These are phyloP conservation scores for Camellia japonica DNA, from an alignment of 148 eudicot species.

Conservation along the genomic window DNA sequence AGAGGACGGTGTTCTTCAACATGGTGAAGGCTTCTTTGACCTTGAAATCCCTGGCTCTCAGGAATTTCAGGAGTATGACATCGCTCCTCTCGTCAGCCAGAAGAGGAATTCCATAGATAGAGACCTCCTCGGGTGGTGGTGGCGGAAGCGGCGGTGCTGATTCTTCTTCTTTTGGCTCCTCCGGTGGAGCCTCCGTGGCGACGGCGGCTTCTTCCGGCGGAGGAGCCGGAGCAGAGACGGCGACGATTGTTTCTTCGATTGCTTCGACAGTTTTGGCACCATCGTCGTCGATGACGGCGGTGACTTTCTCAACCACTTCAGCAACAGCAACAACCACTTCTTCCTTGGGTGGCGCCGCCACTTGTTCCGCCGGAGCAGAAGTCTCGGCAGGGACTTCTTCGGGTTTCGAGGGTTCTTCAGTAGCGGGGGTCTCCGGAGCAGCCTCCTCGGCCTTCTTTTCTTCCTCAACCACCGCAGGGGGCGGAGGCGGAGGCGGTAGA, in stretches of 20 bases:
- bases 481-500: constrained; percentile 37
- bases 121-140: constrained; percentile 40
- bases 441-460: constrained; percentile 30
- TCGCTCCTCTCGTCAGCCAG: constrained; percentile 70
- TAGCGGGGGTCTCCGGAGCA: constrained; percentile 12
- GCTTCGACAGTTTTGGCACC: constrained; percentile 59
- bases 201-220: constrained; percentile 23
- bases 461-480: constrained; percentile 11
- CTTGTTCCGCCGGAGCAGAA: constrained; percentile 16
- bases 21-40: constrained; percentile 64
- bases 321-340: constrained; percentile 23
- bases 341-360: constrained; percentile 13
- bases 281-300: constrained; percentile 32
- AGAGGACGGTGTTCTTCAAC: constrained; percentile 60
- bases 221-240: constrained; percentile 29
- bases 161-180: constrained; percentile 17
- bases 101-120: constrained; percentile 87
- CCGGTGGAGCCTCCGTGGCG: constrained; percentile 18
- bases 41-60: constrained; percentile 75
- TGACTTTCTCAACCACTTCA: constrained; percentile 26
- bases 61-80: constrained; percentile 65
- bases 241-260: constrained; percentile 66
- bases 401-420: constrained; percentile 6
- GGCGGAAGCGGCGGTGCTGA: constrained; percentile 30
- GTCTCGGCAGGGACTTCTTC: constrained; percentile 30